These are phyloP conservation scores for Plasmodium coatneyi DNA, from an alignment of 169 alveolate species.

Conservation along the genomic window DNA sequence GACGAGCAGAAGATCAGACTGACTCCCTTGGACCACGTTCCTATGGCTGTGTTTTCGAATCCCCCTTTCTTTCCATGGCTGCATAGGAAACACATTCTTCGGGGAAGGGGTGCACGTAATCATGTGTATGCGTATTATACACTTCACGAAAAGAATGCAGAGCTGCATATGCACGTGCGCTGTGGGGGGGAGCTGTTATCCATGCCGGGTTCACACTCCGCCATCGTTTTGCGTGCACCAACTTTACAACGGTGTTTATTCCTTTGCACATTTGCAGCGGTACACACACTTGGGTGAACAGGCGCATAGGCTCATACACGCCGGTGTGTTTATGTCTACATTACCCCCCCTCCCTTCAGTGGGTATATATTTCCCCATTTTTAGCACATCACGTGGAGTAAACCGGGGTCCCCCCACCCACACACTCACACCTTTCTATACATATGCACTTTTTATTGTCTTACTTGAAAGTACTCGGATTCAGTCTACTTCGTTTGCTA, in stretches of 20 bases:
- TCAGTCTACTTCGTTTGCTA: neutral
- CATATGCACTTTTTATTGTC: neutral
- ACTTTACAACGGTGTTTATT: neutral
- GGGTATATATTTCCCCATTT: neutral
- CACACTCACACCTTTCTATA: neutral
- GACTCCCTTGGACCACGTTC: constrained; percentile 74
- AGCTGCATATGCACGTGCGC: neutral
- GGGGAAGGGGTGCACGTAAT: neutral
- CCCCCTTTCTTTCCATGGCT: constrained; percentile 71
- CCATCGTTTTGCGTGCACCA: neutral
- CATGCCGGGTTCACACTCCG: neutral
- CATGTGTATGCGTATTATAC: neutral
- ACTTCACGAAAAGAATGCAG: neutral
- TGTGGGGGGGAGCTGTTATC: neutral
- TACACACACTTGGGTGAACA: neutral
- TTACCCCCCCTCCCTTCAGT: neutral
- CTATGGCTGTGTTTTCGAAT: constrained; percentile 74
- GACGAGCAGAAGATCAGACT: constrained; percentile 68
- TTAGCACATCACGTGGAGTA: neutral
- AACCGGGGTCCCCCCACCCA: neutral
- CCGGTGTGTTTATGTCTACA: neutral
- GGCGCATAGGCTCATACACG: neutral
- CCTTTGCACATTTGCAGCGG: neutral
- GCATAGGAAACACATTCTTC: constrained; percentile 66
- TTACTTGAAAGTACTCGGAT: neutral